Evolutionary conservation across 495 filamentous ascomycete genomes (phyloP).

Genomic region (Cairneyella variabilis): DNA sequence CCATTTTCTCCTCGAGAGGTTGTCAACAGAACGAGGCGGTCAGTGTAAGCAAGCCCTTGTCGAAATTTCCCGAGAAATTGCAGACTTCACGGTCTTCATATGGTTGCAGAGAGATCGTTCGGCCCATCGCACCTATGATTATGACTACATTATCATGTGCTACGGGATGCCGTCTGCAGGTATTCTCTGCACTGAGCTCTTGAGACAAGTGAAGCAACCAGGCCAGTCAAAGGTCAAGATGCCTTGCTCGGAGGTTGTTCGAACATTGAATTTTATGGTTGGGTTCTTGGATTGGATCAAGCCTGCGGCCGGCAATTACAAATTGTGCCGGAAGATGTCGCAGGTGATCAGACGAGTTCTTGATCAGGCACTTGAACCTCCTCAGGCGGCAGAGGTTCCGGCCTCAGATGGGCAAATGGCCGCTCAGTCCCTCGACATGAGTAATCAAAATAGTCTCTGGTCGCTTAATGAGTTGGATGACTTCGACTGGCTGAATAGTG

Average conservation of each 20-base stretch:
- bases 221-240: constrained; percentile 1
- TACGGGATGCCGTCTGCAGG: constrained; percentile 17
- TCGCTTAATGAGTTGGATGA: constrained; percentile 7
- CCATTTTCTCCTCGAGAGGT: constrained; percentile 15
- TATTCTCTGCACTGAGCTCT: constrained; percentile 17
- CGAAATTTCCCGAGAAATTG: constrained; percentile 14
- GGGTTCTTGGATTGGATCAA: constrained; percentile 21
- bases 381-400: neutral
- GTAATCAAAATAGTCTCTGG: too few species aligned
- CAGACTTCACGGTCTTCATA: constrained; percentile 5
- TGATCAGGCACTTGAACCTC: constrained; percentile 15
- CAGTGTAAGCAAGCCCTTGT: constrained; percentile 8
- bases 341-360: constrained; percentile 10
- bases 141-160: constrained; percentile 42
- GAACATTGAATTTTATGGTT: constrained; percentile 11
- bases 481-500: constrained; percentile 15
- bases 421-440: too few species aligned
- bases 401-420: too few species aligned
- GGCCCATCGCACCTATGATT: constrained; percentile 44
- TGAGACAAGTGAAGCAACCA: constrained; percentile 30
- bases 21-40: constrained; percentile 3
- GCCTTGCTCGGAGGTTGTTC: constrained; percentile 12
- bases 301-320: constrained; percentile 17
- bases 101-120: constrained; percentile 15
- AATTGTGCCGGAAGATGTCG: constrained; percentile 10